Evolutionary conservation across 2,329 filamentous ascomycete species (phyloP), one percentile per base, ranked within the genome.

Genomic region (Aspergillus tamarii): DNA sequence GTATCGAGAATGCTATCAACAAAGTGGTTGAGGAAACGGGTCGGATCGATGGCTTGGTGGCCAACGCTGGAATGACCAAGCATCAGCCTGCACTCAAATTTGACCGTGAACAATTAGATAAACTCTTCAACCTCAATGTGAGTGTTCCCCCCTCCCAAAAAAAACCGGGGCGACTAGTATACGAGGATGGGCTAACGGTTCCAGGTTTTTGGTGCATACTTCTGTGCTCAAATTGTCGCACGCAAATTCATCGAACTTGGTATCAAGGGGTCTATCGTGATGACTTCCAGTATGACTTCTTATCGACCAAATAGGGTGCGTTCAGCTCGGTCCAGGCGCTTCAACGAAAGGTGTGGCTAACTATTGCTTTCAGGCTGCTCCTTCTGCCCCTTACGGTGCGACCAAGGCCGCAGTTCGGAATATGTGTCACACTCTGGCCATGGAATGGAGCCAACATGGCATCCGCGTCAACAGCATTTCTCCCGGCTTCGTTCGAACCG

Each of bases 241-340:
- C 68, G 71, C 39, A 69, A 70, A 63, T 82, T 82, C 66, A 81
- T 82, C 32, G 73, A 78, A 65, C 76, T 81, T 7, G 79, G 79
- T 0, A 73, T 75, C 57, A 74, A 74, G 64, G 76, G 74, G 1
- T 73, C 71, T 0, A 76, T 77, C 30, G 80, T 84, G 58, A 82
- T 84, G 70, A 84, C 82, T 7, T 78, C 81, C 1, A 78, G 74
- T 63, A 84, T 84, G 81, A 81, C 82, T 3, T 80, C 76, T 3
- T 83, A 84, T 69, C 77, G 81, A 2, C 81, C 82, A 1, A 84
- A 84, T 70, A 75, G 82, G 21, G 71, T 71, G 39, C 59, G 67
- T 23, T 7, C 45, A 16, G 19, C 36, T 28, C 19, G 30, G n/a
- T 12, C 23, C 7, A 9, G 26, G 10, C 26, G 23, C 26, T 50